These are phyloP conservation scores for Lactarius deliciosus DNA, from an alignment of 768 basidiomycete genomes.

Conservation along the genomic window DNA sequence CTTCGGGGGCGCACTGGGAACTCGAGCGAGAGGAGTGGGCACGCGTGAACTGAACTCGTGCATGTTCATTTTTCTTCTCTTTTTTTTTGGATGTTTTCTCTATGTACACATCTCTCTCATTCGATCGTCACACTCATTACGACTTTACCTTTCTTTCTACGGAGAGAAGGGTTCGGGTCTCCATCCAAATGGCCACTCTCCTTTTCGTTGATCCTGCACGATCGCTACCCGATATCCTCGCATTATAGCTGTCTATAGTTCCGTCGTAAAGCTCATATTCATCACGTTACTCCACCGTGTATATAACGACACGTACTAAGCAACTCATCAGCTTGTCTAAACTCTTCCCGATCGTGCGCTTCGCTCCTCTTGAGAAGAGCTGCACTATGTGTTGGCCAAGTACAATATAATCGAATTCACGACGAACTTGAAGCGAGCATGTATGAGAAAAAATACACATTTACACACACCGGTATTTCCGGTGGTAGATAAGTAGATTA, in stretches of 20 bases:
- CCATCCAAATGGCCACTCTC: background rate
- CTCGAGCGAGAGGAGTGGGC: slow-evolving; percentile 13
- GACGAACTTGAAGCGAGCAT: no score
- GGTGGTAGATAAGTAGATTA: no score
- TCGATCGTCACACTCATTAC: background rate
- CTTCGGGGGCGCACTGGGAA: slow-evolving; percentile 35
- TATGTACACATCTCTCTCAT: background rate
- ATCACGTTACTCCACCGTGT: background rate
- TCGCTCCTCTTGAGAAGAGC: no score
- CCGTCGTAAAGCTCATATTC: background rate
- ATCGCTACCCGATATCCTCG: background rate
- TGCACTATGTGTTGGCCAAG: no score
- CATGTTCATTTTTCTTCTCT: background rate
- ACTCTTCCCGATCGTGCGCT: no score
- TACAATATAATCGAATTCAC: no score
- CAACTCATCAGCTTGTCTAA: background rate
- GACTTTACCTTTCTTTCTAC: background rate
- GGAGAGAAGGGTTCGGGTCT: background rate
- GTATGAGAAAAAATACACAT: no score
- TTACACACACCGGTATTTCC: no score
- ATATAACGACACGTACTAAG: background rate
- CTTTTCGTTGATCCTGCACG: background rate
- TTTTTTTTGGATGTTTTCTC: background rate
- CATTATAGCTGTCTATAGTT: background rate
- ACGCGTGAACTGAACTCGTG: background rate